Base-by-base conservation (phyloP, 2,329 filamentous ascomycete species). In the Pseudogymnoascus sp. region DNA sequence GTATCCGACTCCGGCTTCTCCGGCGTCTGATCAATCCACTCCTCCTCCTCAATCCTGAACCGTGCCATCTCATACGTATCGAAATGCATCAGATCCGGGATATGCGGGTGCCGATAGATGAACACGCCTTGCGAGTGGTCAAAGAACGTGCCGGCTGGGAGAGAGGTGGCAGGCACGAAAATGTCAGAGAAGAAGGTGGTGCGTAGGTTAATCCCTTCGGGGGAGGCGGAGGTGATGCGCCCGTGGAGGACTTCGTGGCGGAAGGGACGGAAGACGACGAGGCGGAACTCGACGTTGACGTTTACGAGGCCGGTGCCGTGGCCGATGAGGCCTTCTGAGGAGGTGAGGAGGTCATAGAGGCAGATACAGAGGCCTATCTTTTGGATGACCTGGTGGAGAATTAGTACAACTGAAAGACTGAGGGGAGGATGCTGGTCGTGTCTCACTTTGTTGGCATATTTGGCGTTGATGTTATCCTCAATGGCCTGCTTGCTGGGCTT, bases 151-250 rank as follows among this genome's bases (percentile, higher is more conserved):
- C 85, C 86, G 29, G 89, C 84, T 39, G 92, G 89, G 3, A 96
- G 80, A 66, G 90, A 85, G 61, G 86, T 82, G 36, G 83, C 85
- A 0, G 83, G 90, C 65, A 97, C 85, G 63, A 90, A 87, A 33
- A 99, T 91, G 66, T 97, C 92, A 68, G 93, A 89, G 69, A 97
- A 99, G 74, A 99, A 99, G 65, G 96, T 90, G 3, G 92, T 87
- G 58, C 87, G 86, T 64, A 97, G 80, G 69, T 86, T 85, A 69
- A 95, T 90, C 37, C 89, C 92, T 1, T 86, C 78, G 6, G 86
- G 80, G 0, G 83, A 87, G 36, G 87, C 87, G 66, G 85, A 87
- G 66, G 87, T 87, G 74, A 99, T 97, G 66, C 86, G 87, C 13
- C 90, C 94, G 48, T 90, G 80, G 70, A 99, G 82, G 64, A 97